Conservation (phyloP, 768 basidiomycete genomes). For the Termitomyces sp. region DNA sequence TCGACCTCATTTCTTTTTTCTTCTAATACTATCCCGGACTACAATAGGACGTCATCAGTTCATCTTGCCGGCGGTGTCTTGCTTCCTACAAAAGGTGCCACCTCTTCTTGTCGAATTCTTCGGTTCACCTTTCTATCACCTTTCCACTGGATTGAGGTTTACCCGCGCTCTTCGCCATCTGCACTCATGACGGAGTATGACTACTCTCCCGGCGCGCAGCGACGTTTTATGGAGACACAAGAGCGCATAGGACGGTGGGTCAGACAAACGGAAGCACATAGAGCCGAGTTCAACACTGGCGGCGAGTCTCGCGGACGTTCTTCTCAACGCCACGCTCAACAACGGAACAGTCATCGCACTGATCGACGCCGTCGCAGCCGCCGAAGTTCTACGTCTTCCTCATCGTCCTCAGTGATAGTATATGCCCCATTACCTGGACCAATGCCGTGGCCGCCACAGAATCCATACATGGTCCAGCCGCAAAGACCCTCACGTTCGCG, state of each 20-base stretch:
- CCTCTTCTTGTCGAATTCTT: slow-evolving; percentile 1
- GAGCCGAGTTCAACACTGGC: slow-evolving; percentile 21
- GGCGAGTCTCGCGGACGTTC: background rate
- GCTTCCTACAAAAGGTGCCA: slow-evolving; percentile 7
- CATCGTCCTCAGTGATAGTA: background rate
- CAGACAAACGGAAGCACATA: slow-evolving; percentile 34
- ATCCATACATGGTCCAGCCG: background rate
- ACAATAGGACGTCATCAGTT: slow-evolving; percentile 1
- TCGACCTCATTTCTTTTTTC: slow-evolving; percentile 3
- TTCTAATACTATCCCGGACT: background rate
- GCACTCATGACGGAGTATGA: slow-evolving; percentile 53
- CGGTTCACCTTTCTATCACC: background rate
- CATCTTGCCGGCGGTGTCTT: background rate
- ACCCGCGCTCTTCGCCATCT: background rate
- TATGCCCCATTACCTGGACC: slow-evolving; percentile 5
- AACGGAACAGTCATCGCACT: background rate
- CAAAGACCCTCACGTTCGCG: background rate
- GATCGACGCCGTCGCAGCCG: slow-evolving; percentile 1
- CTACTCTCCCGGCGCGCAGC: slow-evolving; percentile 50
- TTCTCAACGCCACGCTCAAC: slow-evolving; percentile 3
- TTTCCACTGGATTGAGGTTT: background rate
- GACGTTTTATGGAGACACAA: slow-evolving; percentile 41
- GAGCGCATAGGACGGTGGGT: slow-evolving; percentile 48
- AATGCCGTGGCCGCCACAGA: slow-evolving; percentile 6
- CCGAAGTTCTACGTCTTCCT: slow-evolving; percentile 6